Evolutionary conservation across 2,329 filamentous ascomycete species (phyloP), one percentile per base, ranked within the genome.

Genomic region (Fusarium keratoplasticum): DNA sequence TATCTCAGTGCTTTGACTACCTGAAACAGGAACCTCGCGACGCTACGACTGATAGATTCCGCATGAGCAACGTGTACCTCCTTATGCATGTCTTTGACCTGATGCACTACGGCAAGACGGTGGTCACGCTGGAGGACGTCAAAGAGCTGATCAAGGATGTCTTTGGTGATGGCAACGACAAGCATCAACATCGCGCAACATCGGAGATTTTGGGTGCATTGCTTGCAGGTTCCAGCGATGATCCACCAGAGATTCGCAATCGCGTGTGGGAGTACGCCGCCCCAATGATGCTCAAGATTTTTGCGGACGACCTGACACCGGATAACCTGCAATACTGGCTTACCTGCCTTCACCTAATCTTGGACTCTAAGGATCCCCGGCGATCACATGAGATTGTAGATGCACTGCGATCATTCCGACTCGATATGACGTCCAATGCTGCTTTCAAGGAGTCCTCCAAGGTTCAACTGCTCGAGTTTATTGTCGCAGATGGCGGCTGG

Each of bases 391-490:
- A 97, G 74, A 88, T 99, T 72, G 90, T 98, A 38, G 93, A 96
- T 73, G 93, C 91, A 82, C 87, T 99, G 22, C 90, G 93, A 55
- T 90, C 92, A 63, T 98, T 98, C 89, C 90, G 95, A 33, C 87
- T 99, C 11, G 96, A 99, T 81, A 96, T 98, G 92, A 87, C 90
- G 7, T 98, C 96, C 0, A 98, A 98, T 80, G 96, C 97, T 5
- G 96, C 96, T 0, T 99, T 99, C 88, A 99, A 99, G 82, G 97
- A 99, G 82, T 98, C 96, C 64, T 97, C 96, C 31, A 98, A 98
- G 85, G 94, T 99, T 18, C 93, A 96, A 74, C 86, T 99, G 33
- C 87, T 99, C 20, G 95, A 98, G 76, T 95, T 97, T 75, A 90
- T 94, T 71, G 93, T 99, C 68, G 91, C 92, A 52, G 95, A 98